Conservation (phyloP, 768 basidiomycete genomes). For the Leccinum boreale region DNA sequence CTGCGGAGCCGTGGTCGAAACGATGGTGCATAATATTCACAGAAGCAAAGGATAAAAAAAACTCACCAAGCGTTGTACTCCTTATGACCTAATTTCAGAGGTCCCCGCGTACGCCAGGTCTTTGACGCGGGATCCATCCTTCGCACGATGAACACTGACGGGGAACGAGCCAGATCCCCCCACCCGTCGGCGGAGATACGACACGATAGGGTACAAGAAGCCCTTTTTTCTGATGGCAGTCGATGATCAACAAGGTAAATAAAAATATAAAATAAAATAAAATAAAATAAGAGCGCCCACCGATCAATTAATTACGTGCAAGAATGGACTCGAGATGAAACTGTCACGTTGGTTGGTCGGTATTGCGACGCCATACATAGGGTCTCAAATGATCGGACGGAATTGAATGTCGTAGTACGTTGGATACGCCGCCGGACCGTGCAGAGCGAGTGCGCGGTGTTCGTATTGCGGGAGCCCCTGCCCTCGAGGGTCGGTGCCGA, state of each 20-base stretch:
- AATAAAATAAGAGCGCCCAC: not conserved
- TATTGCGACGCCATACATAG: not conserved
- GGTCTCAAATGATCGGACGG: not conserved
- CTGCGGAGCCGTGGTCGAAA: not conserved
- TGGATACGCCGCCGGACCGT: not conserved
- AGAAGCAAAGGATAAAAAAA: not conserved
- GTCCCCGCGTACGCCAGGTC: too few species aligned
- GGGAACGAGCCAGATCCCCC: slow-evolving; percentile 6
- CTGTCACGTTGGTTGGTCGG: not conserved
- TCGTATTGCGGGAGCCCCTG: not conserved
- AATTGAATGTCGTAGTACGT: not conserved
- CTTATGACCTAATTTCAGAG: not conserved
- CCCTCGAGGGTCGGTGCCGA: not conserved
- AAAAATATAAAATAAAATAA: not conserved
- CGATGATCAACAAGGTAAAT: not conserved
- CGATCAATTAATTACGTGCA: not conserved
- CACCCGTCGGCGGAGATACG: slow-evolving; percentile 19
- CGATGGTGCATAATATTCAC: not conserved
- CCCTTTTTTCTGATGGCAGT: not conserved
- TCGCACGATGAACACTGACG: not conserved
- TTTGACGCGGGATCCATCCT: not conserved
- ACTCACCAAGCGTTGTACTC: not conserved
- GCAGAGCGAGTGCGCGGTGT: not conserved
- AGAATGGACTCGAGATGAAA: not conserved
- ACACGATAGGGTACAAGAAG: not conserved